Evolutionary conservation across 345 rosid species (phyloP).

Genomic region (Eutrema yunnanense): DNA sequence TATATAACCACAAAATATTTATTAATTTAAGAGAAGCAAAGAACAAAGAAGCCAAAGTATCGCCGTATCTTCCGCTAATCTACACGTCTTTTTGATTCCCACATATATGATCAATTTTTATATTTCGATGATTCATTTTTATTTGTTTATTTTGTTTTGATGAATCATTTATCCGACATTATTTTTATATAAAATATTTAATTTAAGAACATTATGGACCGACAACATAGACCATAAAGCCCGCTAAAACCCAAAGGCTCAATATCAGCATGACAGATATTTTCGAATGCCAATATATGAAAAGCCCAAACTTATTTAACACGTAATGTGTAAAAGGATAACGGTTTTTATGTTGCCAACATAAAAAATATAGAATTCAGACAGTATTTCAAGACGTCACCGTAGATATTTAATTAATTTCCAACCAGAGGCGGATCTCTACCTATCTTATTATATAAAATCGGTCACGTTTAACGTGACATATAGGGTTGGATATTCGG

Average conservation of each 20-base stretch:
- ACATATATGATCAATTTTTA: constrained; percentile 15
- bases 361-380: too few relatives aligned
- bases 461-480: too few relatives aligned
- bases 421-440: too few relatives aligned
- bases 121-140: constrained; percentile 12
- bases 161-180: background rate
- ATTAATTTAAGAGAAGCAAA: constrained; percentile 19
- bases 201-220: background rate
- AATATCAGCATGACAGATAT: background rate
- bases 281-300: background rate
- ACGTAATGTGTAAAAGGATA: background rate
- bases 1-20: constrained; percentile 11
- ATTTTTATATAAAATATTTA: background rate
- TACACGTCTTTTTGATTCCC: constrained; percentile 34
- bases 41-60: constrained; percentile 29
- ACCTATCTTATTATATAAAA: too few relatives aligned
- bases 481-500: too few relatives aligned
- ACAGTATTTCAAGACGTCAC: too few relatives aligned
- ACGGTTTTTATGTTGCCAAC: too few relatives aligned
- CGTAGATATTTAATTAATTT: too few relatives aligned
- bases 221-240: background rate
- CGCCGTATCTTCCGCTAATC: constrained; percentile 39
- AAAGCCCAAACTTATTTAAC: background rate
- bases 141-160: background rate
- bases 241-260: background rate